Base-by-base conservation (phyloP, 2,329 filamentous ascomycete species). In the Hypomyces perniciosus region DNA sequence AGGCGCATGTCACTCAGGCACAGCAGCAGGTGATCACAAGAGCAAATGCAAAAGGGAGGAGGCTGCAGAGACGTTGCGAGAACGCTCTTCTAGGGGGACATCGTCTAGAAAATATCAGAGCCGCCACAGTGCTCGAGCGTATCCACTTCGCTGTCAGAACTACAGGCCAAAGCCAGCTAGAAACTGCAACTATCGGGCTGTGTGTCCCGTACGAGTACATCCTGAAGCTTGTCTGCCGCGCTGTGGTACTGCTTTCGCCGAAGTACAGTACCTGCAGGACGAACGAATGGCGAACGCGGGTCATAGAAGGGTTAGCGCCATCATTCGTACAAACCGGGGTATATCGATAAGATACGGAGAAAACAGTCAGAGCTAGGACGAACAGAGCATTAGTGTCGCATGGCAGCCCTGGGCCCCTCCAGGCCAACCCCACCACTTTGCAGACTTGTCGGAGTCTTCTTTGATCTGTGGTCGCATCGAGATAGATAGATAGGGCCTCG, bases 271-370 rank as follows among this genome's bases (percentile, higher is more conserved):
- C 35, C 41, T 45, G 46, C 46, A 49, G 46, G 20, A 20, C 20
- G 20, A 20, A 20, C 20, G 20, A 20, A 20, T 13, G 9, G 42
- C 29, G 13, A 26, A 10, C 4, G 27, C 37, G 38, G 37, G 42
- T 35, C 28, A 46, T 50, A 26, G 42, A 45, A 39, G 20, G 45
- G 40, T 27, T 52, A 48, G 50, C 50, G 45, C 50, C 41, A 26
- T 20, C 20, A 20, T 20, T 20, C 20, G 20, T 34, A 33, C 45
- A 52, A 52, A 42, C 51, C 49, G 54, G 54, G 54, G 54, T 53
- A 55, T 56, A 56, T 56, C 54, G 54, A 56, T 56, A 56, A 53
- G 51, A 52, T 52, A 52, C 39, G 41, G 45, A 44, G 40, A 13
- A 47, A 33, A 31, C 37, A 35, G 43, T 43, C 43, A 46, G 42